phyloP scores from a whole-genome alignment of 2,329 filamentous ascomycete genomes.

The Pyrenophora teres region DNA sequence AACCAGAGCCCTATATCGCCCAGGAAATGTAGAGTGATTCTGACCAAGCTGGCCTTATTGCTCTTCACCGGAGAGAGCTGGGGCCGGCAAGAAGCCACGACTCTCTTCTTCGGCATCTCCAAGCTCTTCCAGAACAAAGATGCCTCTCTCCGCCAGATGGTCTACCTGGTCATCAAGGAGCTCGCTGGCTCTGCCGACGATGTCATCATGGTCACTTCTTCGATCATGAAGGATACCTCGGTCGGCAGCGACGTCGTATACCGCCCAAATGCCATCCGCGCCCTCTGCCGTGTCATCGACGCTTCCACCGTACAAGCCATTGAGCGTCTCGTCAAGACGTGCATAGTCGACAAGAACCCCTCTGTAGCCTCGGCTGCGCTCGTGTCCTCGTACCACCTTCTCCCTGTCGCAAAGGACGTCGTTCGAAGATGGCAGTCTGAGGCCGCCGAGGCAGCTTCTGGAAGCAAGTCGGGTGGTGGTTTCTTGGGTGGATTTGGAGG shows the following conservation, averaged over 20 bases:
- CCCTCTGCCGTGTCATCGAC: slow-evolving; percentile 93
- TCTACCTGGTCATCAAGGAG: slow-evolving; percentile 98
- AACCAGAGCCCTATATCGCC: slow-evolving; percentile 97
- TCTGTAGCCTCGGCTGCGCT: slow-evolving; percentile 95
- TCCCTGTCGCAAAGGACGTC: slow-evolving; percentile 93
- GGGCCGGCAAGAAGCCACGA: slow-evolving; percentile 95
- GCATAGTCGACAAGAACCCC: slow-evolving; percentile 98
- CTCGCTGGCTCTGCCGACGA: slow-evolving; percentile 93
- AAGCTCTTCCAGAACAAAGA: slow-evolving; percentile 99
- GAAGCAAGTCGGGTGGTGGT: slow-evolving; percentile 83
- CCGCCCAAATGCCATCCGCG: slow-evolving; percentile 93
- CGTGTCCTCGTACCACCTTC: slow-evolving; percentile 95
- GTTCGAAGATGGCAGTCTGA: slow-evolving; percentile 98
- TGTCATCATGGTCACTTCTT: slow-evolving; percentile 99
- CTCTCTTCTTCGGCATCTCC: slow-evolving; percentile 95
- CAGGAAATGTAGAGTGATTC: slow-evolving; percentile 86
- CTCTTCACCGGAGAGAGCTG: slow-evolving; percentile 97
- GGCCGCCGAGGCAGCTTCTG: slow-evolving; percentile 93
- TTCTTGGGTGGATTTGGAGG: slow-evolving; percentile 93
- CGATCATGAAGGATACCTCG: slow-evolving; percentile 99
- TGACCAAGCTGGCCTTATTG: slow-evolving; percentile 96
- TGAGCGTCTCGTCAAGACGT: slow-evolving; percentile 97
- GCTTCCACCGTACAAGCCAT: slow-evolving; percentile 96
- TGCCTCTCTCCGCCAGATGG: slow-evolving; percentile 96
- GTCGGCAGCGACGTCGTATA: slow-evolving; percentile 83